Evolutionary conservation across 805 yeast genomes (phyloP), one percentile per base, ranked within the genome.

Genomic region (Lachancea cidri): DNA sequence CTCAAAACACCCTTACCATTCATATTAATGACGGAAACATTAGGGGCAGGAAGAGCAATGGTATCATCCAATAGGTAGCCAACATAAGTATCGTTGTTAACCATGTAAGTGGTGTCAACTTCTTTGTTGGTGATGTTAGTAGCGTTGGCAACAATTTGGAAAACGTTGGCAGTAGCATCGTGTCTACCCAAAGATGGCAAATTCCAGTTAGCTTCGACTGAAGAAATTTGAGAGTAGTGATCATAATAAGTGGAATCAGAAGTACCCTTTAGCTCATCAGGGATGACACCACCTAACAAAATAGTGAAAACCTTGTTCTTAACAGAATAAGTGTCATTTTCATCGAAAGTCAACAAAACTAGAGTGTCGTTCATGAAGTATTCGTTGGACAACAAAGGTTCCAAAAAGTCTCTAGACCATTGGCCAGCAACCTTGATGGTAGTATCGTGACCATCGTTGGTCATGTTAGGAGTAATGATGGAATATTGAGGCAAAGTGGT

Each of bases 381-480:
- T 20, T 58, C 54, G 63, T 72, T 71, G 46, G 59, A 47, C 52
- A 70, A 57, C 48, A 71, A 54, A 33, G 77, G 76, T 40, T 56
- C 60, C 41, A 74, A 52, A 65, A 72, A 73, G 42, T 57, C 46
- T 41, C 65, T 66, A 29, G 72, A 51, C 79, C 79, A 74, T 39
- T 49, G 44, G 30, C 74, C 73, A 17, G 77, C 70, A 37, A 67
- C 63, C 41, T 64, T 65, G 41, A 74, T 67, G 50, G 65, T 71
- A 32, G 72, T 49, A 57, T 71, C 76, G 46, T 74, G 75, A 35
- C 77, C 79, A 54, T 74, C 77, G 58, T 72, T 64, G 44, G 74
- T 61, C 72, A 72, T 68, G 62, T 74, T 73, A 43, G 79, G 79
- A 33, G 78, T 74, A 55, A 74, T 66, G 63, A 73, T 66, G 47